Conservation (phyloP, 2,329 filamentous ascomycete genomes). For the Fusarium sp. region DNA sequence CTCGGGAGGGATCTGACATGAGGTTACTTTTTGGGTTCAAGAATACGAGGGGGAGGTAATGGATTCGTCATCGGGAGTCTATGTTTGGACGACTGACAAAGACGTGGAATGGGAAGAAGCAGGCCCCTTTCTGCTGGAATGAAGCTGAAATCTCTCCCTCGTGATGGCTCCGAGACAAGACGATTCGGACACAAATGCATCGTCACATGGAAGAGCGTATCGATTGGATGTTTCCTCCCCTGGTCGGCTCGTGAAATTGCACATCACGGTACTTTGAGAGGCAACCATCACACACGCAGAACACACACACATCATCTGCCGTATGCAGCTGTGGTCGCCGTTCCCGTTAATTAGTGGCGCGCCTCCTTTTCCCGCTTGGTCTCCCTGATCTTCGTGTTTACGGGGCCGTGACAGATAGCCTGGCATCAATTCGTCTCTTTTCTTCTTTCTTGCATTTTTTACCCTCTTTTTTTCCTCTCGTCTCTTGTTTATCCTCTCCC, state of each 20-base stretch:
- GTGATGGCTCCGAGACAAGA: not conserved
- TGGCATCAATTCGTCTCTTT: not conserved
- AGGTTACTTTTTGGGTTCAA: not conserved
- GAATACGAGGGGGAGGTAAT: not conserved
- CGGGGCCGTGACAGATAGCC: slow-evolving; percentile 3
- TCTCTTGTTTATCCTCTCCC: not conserved
- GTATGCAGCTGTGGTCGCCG: slow-evolving; percentile 4
- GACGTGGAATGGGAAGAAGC: not conserved
- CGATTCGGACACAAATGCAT: slow-evolving; percentile 9
- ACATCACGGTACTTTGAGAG: slow-evolving; percentile 7
- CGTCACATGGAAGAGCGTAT: slow-evolving; percentile 1
- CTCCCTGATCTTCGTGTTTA: slow-evolving; percentile 20
- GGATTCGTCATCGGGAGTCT: not conserved
- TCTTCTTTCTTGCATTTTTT: not conserved
- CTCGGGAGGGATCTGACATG: not conserved
- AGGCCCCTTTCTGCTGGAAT: slow-evolving; percentile 23
- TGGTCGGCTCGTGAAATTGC: slow-evolving; percentile 15
- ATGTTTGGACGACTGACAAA: not conserved
- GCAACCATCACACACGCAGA: not conserved
- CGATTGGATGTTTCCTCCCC: slow-evolving; percentile 4
- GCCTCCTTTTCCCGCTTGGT: slow-evolving; percentile 39
- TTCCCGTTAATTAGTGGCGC: slow-evolving; percentile 32
- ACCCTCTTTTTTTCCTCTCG: not conserved
- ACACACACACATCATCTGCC: slow-evolving; percentile 22
- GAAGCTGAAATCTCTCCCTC: slow-evolving; percentile 16